Base-by-base conservation (phyloP, 2,329 filamentous ascomycete genomes). In the Dryadomyces sulphureus region DNA sequence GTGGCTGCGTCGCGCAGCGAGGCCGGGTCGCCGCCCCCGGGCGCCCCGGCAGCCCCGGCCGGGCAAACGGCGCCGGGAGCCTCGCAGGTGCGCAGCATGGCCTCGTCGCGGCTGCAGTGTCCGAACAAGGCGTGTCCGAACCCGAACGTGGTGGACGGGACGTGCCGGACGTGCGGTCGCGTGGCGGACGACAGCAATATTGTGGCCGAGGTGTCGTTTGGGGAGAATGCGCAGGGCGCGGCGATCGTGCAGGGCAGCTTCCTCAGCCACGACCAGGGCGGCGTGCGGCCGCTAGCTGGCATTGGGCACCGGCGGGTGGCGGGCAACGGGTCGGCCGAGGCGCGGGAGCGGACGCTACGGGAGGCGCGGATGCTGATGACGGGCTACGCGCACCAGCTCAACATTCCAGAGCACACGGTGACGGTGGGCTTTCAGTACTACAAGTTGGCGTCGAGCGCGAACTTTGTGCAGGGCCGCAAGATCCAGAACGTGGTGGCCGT, bases 221-320 rank as follows among this genome's bases (percentile, higher is more conserved):
- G 88, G 53, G 90, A 98, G 66, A 83, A 79, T 24, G 78, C 85
- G 0, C 80, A 78, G 30, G 92, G 92, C 56, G 87, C 85, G 42
- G 89, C 90, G 45, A 76, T 93, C 43, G 87, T 95, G 17, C 87
- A 95, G 61, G 92, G 92, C 60, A 89, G 81, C 51, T 93, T 82
- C 58, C 79, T 98, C 50, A 82, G 79, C 45, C 84, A 87, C 49
- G 85, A 89, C 60, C 87, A 95, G 58, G 86, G 84, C 21, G 80
- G 85, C 56, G 81, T 84, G 25, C 79, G 84, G 44, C 76, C 71
- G 53, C 66, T 79, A 56, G 76, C 78, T 21, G 57, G 60, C 12
- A 74, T 79, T 20, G 77, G 77, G 2, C 77, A 79, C 52, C 65
- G 75, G 30, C 66, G 76, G 36, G 68, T 75, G 20, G 77, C 61